Conservation (phyloP, 495 filamentous ascomycete genomes). For the Sordaria brevicollis region DNA sequence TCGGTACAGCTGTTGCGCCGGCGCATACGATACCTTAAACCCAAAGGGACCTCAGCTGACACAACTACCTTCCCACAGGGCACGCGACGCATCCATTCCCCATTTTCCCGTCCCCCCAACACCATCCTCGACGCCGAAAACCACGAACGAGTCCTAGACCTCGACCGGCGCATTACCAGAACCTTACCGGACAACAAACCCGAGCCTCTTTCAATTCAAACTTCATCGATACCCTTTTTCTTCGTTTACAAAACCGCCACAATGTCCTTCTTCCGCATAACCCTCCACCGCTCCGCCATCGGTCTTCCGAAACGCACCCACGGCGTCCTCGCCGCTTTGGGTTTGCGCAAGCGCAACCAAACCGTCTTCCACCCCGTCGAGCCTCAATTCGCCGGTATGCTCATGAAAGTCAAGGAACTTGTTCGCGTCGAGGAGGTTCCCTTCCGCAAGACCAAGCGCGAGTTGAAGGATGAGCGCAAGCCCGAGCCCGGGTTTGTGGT, state of each 20-base stretch:
- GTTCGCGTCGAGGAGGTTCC: slow-evolving; percentile 81
- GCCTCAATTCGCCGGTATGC: slow-evolving; percentile 78
- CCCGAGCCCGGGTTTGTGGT: slow-evolving; percentile 81
- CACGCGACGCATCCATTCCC: background rate
- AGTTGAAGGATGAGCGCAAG: slow-evolving; percentile 63
- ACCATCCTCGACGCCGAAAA: background rate
- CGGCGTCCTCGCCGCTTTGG: slow-evolving; percentile 80
- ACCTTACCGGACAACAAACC: background rate
- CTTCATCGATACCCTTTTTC: too few relatives aligned
- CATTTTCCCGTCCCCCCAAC: background rate
- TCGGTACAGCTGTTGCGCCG: background rate
- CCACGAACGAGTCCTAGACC: background rate
- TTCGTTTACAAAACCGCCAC: slow-evolving; percentile 16
- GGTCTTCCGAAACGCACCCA: slow-evolving; percentile 74
- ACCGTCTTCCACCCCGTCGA: slow-evolving; percentile 90
- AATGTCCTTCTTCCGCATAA: slow-evolving; percentile 94
- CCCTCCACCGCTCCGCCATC: slow-evolving; percentile 85
- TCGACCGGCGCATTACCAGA: background rate
- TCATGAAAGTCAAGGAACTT: slow-evolving; percentile 96
- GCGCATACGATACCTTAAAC: background rate
- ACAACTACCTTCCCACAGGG: background rate
- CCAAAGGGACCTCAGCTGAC: background rate
- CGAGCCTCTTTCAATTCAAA: too few relatives aligned
- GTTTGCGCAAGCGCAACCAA: slow-evolving; percentile 74
- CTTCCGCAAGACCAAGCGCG: slow-evolving; percentile 51